Base-by-base conservation (phyloP, 2,329 filamentous ascomycete species). In the Talaromyces funiculosus region DNA sequence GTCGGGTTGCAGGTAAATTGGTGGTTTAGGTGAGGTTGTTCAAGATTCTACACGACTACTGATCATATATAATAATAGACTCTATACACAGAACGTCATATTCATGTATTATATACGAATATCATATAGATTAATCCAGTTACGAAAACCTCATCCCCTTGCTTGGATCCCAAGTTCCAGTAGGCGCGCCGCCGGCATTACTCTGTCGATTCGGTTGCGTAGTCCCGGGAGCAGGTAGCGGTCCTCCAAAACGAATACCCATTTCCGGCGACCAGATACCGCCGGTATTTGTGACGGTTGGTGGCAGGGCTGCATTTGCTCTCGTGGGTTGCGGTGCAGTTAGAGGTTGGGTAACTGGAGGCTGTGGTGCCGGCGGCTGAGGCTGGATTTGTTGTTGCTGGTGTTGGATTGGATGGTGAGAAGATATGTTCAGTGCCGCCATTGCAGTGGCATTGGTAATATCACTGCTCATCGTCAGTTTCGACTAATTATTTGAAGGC, bases 251-350 rank as follows among this genome's bases (percentile, higher is more conserved):
- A 61, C 86, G 87, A 67, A 96, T 94, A 0, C 88, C 89, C 80
- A 90, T 87, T 2, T 88, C 86, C 0, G 91, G 90, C 59, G 85
- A 87, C 92, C 92, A 96, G 72, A 90, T 86, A 6, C 82, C 76
- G 67, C 82, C 73, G 63, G 78, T 67, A 22, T 12, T 53, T 53
- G 75, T 68, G 69, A 83, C 76, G 71, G 87, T 72, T 65, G 87
- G 82, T 18, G 86, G 84, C 59, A 38, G 18, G 10, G 67, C 59
- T 29, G 71, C 65, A 31, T 70, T 64, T 45, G 75, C 70, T 62
- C 78, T 72, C 38, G 78, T 77, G 1, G 80, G 78, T 37, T 78
- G 73, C 1, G 80, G 80, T 22, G 80, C 80, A 0, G 78, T 74
- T 45, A 82, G 70, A 26, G 73, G 74, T 53, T 73, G 69, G 37